Conservation (phyloP, 2,329 filamentous ascomycete genomes). For the Colletotrichum sp. region DNA sequence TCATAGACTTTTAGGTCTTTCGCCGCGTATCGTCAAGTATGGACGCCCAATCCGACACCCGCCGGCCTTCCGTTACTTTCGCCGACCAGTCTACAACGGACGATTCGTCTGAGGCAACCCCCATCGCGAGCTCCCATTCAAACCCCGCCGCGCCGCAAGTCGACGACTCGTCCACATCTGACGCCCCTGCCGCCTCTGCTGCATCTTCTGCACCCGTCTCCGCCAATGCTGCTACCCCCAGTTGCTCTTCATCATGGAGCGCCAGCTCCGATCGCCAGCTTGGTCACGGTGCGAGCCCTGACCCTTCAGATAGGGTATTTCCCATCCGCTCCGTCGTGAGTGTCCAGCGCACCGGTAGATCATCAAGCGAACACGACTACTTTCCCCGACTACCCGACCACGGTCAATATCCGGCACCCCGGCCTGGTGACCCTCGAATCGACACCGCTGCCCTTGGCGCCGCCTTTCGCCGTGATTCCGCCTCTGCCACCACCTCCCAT, state of each 20-base stretch:
- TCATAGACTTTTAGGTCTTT: constrained; percentile 12
- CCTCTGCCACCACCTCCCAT: background rate
- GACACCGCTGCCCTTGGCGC: constrained; percentile 32
- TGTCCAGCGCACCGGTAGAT: constrained; percentile 61
- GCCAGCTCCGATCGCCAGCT: constrained; percentile 45
- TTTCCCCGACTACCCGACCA: constrained; percentile 37
- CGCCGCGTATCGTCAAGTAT: background rate
- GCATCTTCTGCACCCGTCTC: background rate
- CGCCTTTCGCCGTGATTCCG: background rate
- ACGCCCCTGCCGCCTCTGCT: background rate
- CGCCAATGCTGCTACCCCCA: constrained; percentile 25
- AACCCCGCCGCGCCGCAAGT: background rate
- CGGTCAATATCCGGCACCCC: constrained; percentile 33
- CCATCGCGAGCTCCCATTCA: constrained; percentile 1
- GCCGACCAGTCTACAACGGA: background rate
- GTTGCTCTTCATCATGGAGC: constrained; percentile 46
- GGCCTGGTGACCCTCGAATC: constrained; percentile 31
- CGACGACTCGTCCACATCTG: background rate
- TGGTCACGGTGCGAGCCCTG: constrained; percentile 33
- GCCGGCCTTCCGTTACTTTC: constrained; percentile 7
- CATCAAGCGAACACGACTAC: constrained; percentile 41
- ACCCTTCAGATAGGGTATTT: constrained; percentile 68
- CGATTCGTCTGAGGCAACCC: constrained; percentile 6
- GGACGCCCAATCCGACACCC: background rate
- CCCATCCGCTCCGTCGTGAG: constrained; percentile 83